Evolutionary conservation across 73 alveolate genomes (phyloP).

Genomic region (Symbiodinium pilosum): DNA sequence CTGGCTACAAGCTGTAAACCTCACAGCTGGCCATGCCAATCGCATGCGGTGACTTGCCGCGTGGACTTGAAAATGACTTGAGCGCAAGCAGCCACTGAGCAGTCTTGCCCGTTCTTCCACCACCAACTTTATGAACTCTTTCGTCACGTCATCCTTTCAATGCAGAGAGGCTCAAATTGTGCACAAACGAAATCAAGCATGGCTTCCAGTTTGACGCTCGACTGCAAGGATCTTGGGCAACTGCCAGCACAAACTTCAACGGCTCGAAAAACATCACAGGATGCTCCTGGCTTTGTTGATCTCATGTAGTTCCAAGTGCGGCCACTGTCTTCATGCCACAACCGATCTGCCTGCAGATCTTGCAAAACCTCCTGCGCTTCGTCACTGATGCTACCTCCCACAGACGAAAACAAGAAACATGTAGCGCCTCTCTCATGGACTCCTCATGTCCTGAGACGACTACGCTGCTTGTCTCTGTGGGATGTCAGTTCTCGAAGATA

Average conservation of each 20-base stretch:
- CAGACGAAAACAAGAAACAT: too few species aligned
- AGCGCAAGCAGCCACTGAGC: not conserved
- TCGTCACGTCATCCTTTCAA: slow-evolving; percentile 68
- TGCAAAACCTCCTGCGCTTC: slow-evolving; percentile 49
- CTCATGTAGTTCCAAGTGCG: too few species aligned
- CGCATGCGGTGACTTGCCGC: not conserved
- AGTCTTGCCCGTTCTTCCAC: slow-evolving; percentile 53
- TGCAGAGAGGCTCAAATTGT: not conserved
- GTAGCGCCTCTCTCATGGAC: not conserved
- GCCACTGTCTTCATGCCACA: too few species aligned
- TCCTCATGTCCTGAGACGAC: not conserved
- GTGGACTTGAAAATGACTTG: too few species aligned
- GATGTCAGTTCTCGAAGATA: slow-evolving; percentile 63
- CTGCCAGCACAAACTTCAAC: slow-evolving; percentile 50
- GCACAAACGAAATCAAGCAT: not conserved
- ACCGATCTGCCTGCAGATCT: slow-evolving; percentile 56
- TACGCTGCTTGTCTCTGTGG: slow-evolving; percentile 76
- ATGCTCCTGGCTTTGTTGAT: slow-evolving; percentile 61
- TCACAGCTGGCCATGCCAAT: not conserved
- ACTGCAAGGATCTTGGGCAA: not conserved
- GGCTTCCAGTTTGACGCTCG: not conserved
- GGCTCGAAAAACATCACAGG: slow-evolving; percentile 93
- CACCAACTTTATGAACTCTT: slow-evolving; percentile 74
- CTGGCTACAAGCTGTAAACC: not conserved
- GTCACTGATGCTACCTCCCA: slow-evolving; percentile 47